These are phyloP conservation scores for Zelopaecilomyces penicillatus DNA, from an alignment of 2,329 filamentous ascomycete genomes.

Conservation along the genomic window DNA sequence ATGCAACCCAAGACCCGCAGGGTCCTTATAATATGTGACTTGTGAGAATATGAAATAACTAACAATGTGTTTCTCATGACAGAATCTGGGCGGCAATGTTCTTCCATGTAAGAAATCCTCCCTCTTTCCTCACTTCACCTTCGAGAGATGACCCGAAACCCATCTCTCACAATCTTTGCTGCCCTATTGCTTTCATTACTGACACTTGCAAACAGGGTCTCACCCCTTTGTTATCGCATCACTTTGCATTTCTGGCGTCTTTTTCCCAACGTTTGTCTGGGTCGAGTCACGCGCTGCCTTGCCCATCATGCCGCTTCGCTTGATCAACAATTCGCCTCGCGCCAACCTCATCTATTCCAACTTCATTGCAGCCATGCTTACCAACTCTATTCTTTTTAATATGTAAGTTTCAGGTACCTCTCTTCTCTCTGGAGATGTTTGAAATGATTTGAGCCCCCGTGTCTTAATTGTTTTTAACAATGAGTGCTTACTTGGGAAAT, in stretches of 20 bases:
- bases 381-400: conserved; percentile 52
- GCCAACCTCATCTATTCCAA: conserved; percentile 51
- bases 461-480: neutral
- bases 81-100: conserved; percentile 57
- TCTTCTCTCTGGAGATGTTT: too few relatives aligned
- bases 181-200: neutral
- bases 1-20: neutral
- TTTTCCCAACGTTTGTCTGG: conserved; percentile 43
- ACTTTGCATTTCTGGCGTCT: conserved; percentile 37
- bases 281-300: conserved; percentile 41
- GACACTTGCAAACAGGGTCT: conserved; percentile 32
- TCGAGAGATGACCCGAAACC: neutral
- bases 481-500: too few relatives aligned
- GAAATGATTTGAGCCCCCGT: too few relatives aligned
- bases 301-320: conserved; percentile 52
- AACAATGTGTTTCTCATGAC: neutral
- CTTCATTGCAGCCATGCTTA: conserved; percentile 40
- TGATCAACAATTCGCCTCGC: conserved; percentile 42
- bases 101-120: conserved; percentile 39
- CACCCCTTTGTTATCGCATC: conserved; percentile 49
- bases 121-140: neutral
- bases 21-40: neutral
- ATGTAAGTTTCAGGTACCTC: conserved; percentile 29
- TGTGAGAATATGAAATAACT: neutral
- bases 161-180: neutral